These are phyloP conservation scores for Coemansia sp. DNA, from an alignment of 192 early-diverging fungal species.

Conservation along the genomic window DNA sequence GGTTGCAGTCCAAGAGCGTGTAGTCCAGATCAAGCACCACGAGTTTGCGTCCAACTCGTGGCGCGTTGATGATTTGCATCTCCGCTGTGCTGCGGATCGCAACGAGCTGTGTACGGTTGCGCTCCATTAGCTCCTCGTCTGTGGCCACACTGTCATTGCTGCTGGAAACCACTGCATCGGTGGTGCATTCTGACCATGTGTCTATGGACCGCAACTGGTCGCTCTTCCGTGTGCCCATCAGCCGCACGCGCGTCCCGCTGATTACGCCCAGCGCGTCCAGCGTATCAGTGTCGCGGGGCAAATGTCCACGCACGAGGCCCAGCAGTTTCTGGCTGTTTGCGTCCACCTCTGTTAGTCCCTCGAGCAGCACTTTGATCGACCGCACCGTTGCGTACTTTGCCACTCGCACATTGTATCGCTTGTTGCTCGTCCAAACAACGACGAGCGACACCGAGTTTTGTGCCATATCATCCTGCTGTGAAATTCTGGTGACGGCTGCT, in stretches of 20 bases:
- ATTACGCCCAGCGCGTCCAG: slow-evolving; percentile 23
- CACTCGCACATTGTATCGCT: slow-evolving; percentile 30
- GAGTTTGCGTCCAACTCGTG: slow-evolving; percentile 58
- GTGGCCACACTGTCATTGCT: no score
- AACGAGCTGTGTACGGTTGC: slow-evolving; percentile 14
- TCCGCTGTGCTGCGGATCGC: slow-evolving; percentile 7
- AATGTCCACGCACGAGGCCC: slow-evolving; percentile 63
- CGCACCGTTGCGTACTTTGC: slow-evolving; percentile 43
- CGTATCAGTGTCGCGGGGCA: slow-evolving; percentile 55
- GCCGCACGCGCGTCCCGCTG: slow-evolving; percentile 29
- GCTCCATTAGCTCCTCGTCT: not conserved
- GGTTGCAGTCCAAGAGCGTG: slow-evolving; percentile 74
- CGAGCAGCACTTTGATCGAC: slow-evolving; percentile 48
- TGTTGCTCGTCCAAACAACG: slow-evolving; percentile 35
- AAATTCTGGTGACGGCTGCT: no score
- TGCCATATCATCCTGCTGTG: slow-evolving; percentile 32
- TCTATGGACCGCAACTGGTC: slow-evolving; percentile 18
- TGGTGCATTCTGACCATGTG: not conserved
- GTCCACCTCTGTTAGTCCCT: slow-evolving; percentile 65
- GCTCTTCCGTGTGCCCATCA: slow-evolving; percentile 36
- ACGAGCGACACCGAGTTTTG: slow-evolving; percentile 35
- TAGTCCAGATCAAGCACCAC: slow-evolving; percentile 78
- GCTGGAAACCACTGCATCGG: no score
- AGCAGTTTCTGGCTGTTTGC: slow-evolving; percentile 70
- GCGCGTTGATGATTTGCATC: slow-evolving; percentile 34